Evolutionary conservation across 2,329 filamentous ascomycete species (phyloP).

Genomic region (Microcyclosporella mali): DNA sequence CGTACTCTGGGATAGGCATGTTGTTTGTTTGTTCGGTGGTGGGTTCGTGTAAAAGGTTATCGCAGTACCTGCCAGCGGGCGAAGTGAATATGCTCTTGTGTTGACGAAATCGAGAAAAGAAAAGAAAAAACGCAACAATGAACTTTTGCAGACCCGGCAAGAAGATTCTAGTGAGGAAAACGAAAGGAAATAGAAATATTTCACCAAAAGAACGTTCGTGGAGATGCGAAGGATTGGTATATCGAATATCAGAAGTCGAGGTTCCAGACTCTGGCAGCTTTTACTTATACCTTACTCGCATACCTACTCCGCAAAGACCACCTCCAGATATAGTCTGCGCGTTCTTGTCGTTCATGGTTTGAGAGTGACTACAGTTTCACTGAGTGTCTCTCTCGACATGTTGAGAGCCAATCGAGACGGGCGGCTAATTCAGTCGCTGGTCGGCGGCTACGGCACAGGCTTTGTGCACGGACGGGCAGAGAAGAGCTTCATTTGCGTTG

Average conservation of each 20-base stretch:
- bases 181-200: constrained; percentile 6
- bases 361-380: constrained; percentile 15
- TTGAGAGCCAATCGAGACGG: constrained; percentile 18
- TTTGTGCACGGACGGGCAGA: constrained; percentile 15
- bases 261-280: not conserved
- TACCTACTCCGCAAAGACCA: not conserved
- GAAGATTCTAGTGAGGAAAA: constrained; percentile 1
- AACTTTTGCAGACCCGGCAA: constrained; percentile 1
- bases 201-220: constrained; percentile 16
- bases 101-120: not conserved
- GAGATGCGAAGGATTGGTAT: not conserved
- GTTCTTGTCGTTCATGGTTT: constrained; percentile 13
- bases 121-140: not conserved
- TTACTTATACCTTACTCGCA: constrained; percentile 2
- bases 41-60: constrained; percentile 7
- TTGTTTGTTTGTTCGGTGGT: constrained; percentile 20
- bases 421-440: constrained; percentile 16
- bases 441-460: constrained; percentile 19
- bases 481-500: not conserved
- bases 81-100: constrained; percentile 9
- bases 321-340: constrained; percentile 9
- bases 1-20: constrained; percentile 55
- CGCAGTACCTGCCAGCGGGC: constrained; percentile 24
- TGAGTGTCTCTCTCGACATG: constrained; percentile 2
- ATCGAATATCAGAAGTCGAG: not conserved